Conservation (phyloP, 805 yeast species). For the Candida pseudofarinosa region DNA sequence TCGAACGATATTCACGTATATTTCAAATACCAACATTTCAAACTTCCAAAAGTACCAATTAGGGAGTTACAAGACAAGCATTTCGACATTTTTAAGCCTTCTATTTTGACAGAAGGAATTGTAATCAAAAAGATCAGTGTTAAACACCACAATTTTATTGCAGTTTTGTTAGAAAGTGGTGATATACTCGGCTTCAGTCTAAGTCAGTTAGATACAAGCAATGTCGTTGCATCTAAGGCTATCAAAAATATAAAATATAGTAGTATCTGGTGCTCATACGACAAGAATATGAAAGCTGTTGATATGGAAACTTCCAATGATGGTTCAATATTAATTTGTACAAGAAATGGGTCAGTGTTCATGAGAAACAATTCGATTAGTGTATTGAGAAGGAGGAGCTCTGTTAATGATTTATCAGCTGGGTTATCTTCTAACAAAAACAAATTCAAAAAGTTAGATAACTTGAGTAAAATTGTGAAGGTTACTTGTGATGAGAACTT, state of each 20-base stretch:
- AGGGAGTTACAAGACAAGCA: slow-evolving; percentile 34
- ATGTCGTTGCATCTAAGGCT: slow-evolving; percentile 6
- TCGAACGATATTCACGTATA: slow-evolving; percentile 62
- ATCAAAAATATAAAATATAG: slow-evolving; percentile 42
- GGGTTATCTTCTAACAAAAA: slow-evolving; percentile 26
- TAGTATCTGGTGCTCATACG: slow-evolving; percentile 61
- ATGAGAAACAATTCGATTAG: slow-evolving; percentile 27
- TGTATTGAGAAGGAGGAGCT: slow-evolving; percentile 22
- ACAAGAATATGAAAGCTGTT: slow-evolving; percentile 49
- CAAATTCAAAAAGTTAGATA: slow-evolving; percentile 53
- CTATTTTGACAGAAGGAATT: slow-evolving; percentile 40
- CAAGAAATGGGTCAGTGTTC: slow-evolving; percentile 67
- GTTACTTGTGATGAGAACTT: slow-evolving; percentile 67
- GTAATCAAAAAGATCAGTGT: slow-evolving; percentile 28
- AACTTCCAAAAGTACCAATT: slow-evolving; percentile 38
- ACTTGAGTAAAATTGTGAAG: slow-evolving; percentile 52
- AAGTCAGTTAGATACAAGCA: slow-evolving; percentile 14
- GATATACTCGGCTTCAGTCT: slow-evolving; percentile 42
- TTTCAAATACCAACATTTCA: slow-evolving; percentile 52
- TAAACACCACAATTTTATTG: slow-evolving; percentile 40
- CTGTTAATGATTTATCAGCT: slow-evolving; percentile 26
- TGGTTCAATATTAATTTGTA: slow-evolving; percentile 66
- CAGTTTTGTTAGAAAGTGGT: slow-evolving; percentile 57
- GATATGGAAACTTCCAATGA: slow-evolving; percentile 68
- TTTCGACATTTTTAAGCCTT: slow-evolving; percentile 54